phyloP scores from a whole-genome alignment of 2,329 filamentous ascomycete species.

The Capronia coronata region DNA sequence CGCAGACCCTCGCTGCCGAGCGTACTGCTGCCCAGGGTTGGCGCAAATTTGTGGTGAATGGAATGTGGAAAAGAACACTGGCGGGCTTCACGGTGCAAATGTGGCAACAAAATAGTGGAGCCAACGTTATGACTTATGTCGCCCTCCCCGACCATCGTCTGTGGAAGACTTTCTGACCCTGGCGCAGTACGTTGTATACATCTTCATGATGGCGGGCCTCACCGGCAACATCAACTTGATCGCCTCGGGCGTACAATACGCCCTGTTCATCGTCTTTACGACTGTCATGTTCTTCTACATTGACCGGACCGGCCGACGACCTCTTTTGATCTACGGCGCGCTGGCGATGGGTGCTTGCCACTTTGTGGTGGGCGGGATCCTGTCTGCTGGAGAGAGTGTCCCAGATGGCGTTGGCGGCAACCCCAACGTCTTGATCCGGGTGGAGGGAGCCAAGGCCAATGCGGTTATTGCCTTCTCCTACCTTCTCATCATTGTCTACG shows the following conservation, averaged over 20 bases:
- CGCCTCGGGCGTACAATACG: constrained; percentile 32
- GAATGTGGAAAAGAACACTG: constrained; percentile 55
- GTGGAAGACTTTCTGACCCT: neutral
- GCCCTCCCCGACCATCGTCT: too few species aligned
- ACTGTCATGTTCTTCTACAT: constrained; percentile 32
- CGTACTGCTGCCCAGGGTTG: constrained; percentile 36
- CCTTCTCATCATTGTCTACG: constrained; percentile 58
- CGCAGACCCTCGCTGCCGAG: constrained; percentile 38
- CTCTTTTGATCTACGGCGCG: constrained; percentile 43
- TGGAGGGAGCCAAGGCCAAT: constrained; percentile 50
- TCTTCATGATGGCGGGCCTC: constrained; percentile 36
- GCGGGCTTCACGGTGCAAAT: constrained; percentile 53
- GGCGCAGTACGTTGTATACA: neutral
- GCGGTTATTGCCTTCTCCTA: constrained; percentile 61
- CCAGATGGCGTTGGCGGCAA: constrained; percentile 43
- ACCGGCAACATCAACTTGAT: constrained; percentile 35
- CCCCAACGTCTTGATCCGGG: constrained; percentile 49
- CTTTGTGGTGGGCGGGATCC: constrained; percentile 43
- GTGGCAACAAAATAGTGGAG: constrained; percentile 48
- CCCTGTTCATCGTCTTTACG: constrained; percentile 32
- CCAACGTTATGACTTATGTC: constrained; percentile 35
- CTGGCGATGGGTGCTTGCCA: constrained; percentile 42
- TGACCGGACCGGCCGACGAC: constrained; percentile 44
- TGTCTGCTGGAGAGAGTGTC: constrained; percentile 39
- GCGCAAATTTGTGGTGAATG: constrained; percentile 44